Conservation (phyloP, 495 filamentous ascomycete species). For the Trichoderma erinaceum region DNA sequence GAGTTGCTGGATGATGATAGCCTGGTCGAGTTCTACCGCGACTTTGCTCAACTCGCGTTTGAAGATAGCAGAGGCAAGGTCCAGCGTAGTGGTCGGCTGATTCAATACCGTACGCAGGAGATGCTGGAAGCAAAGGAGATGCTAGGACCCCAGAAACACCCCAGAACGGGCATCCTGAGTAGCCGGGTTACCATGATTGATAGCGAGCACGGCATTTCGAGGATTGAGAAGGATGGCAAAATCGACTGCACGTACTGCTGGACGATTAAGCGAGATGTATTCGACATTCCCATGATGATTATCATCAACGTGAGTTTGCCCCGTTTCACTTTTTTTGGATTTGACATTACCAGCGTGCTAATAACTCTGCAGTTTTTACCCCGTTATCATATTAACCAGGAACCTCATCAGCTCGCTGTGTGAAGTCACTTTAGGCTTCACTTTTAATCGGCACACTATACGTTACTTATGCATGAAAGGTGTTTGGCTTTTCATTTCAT, state of each 20-base stretch:
- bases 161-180: slow-evolving; percentile 44
- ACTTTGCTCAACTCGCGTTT: slow-evolving; percentile 87
- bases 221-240: slow-evolving; percentile 80
- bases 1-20: slow-evolving; percentile 92
- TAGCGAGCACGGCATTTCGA: slow-evolving; percentile 67
- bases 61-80: slow-evolving; percentile 78
- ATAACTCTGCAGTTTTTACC: slow-evolving; percentile 40
- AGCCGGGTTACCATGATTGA: slow-evolving; percentile 56
- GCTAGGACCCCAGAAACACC: slow-evolving; percentile 34
- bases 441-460: slow-evolving; percentile 15
- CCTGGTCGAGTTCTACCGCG: slow-evolving; percentile 91
- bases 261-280: slow-evolving; percentile 93
- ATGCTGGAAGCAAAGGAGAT: slow-evolving; percentile 42
- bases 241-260: slow-evolving; percentile 93
- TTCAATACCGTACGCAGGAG: slow-evolving; percentile 82
- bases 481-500: not conserved
- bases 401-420: slow-evolving; percentile 39
- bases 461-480: slow-evolving; percentile 18
- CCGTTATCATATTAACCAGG: slow-evolving; percentile 44
- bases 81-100: slow-evolving; percentile 73
- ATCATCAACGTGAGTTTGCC: slow-evolving; percentile 80
- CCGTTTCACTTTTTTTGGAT: not conserved
- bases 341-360: slow-evolving; percentile 17
- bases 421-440: slow-evolving; percentile 20
- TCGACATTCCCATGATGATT: slow-evolving; percentile 98